Conservation (phyloP, 768 basidiomycete species). For the Podaxis carcinomalis region DNA sequence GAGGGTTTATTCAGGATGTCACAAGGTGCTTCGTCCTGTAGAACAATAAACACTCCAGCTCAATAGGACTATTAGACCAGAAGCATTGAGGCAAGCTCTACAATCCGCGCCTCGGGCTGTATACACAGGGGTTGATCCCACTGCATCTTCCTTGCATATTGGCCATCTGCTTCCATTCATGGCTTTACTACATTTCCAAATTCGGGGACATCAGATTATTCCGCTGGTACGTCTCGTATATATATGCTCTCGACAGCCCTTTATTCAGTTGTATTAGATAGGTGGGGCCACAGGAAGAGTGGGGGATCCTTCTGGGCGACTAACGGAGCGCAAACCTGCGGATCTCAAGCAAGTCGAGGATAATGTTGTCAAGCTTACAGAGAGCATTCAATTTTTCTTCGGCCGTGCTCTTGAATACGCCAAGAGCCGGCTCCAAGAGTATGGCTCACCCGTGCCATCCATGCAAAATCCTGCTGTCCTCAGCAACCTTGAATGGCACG, state of each 20-base stretch:
- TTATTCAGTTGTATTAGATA: constrained; percentile 51
- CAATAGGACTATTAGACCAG: constrained; percentile 28
- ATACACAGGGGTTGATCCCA: constrained; percentile 92
- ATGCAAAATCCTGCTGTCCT: constrained; percentile 19
- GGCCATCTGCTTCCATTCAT: constrained; percentile 91
- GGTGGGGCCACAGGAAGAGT: constrained; percentile 96
- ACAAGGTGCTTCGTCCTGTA: constrained; percentile 29
- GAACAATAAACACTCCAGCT: background rate
- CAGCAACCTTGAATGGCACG: constrained; percentile 73
- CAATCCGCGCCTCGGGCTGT: constrained; percentile 43
- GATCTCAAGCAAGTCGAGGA: constrained; percentile 50
- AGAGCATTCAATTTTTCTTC: constrained; percentile 73
- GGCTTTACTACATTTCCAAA: constrained; percentile 81
- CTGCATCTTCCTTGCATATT: constrained; percentile 84
- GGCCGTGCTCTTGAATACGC: constrained; percentile 60
- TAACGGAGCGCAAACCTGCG: constrained; percentile 72
- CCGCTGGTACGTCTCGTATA: constrained; percentile 63
- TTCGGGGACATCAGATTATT: constrained; percentile 79
- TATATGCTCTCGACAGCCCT: background rate
- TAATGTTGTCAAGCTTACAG: constrained; percentile 63
- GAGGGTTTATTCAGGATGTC: constrained; percentile 46
- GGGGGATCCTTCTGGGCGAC: constrained; percentile 92
- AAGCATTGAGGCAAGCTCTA: constrained; percentile 35
- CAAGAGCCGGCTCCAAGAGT: constrained; percentile 21
- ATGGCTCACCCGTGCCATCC: background rate